Conservation (phyloP, 371 early-diverging fungal genomes). For the Mortierella sp. region DNA sequence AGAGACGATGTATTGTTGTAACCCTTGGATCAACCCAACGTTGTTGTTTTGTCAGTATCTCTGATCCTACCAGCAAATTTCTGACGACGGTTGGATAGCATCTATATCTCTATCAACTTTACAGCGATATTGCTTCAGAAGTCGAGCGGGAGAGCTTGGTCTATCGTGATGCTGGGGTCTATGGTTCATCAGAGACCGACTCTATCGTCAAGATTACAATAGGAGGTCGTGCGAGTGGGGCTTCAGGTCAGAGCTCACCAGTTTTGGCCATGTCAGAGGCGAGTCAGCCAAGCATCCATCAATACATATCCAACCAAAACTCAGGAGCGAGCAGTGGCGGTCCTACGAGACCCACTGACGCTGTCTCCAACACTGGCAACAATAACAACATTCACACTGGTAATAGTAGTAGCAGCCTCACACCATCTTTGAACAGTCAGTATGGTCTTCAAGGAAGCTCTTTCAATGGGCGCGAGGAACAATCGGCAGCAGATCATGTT, state of each 20-base stretch:
- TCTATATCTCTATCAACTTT: conserved; percentile 38
- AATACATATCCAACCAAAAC: neutral
- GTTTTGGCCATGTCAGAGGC: conserved; percentile 21
- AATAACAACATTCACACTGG: neutral
- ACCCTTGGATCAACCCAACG: neutral
- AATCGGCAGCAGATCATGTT: conserved; percentile 35
- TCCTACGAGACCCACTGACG: neutral
- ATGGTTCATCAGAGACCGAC: conserved; percentile 6
- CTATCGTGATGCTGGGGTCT: conserved; percentile 19
- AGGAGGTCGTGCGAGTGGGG: conserved; percentile 5
- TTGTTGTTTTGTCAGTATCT: neutral
- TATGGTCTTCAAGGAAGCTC: conserved; percentile 3
- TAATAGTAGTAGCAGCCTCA: conserved; percentile 4
- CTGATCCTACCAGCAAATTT: no score
- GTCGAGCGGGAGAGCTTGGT: conserved; percentile 30
- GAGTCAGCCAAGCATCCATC: conserved; percentile 26
- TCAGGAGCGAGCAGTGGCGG: neutral
- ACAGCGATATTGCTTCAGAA: conserved; percentile 30
- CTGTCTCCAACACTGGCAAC: neutral
- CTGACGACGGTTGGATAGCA: no score
- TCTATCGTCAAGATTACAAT: neutral
- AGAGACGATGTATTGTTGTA: conserved; percentile 38
- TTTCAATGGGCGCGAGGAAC: conserved; percentile 29
- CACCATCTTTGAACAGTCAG: conserved; percentile 9
- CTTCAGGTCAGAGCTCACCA: conserved; percentile 35